A percentile compares a stretch with the other conserved stretches of the same genome.
phyloP scores from a whole-genome alignment of 208 protist species.

The Crithidia sp. region DNA sequence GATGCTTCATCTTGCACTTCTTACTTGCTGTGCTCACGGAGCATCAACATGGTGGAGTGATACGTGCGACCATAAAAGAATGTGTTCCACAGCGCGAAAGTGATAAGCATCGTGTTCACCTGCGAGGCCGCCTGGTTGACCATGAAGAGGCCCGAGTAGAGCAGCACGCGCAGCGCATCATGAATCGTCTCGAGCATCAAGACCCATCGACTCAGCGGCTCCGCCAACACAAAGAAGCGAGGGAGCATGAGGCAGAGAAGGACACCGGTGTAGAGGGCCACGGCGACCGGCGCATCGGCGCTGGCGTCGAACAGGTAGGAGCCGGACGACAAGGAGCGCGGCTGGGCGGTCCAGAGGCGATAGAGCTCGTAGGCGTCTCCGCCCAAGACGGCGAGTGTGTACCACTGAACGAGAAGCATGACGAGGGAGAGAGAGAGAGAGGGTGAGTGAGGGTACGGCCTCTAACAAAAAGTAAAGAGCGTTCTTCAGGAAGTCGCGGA shows the following conservation, averaged over 20 bases:
- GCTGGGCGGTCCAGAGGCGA: constrained; percentile 29
- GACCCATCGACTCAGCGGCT: constrained; percentile 67
- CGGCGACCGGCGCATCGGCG: constrained; percentile 44
- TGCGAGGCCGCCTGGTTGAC: constrained; percentile 43
- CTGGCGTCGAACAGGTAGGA: constrained; percentile 54
- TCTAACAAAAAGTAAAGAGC: too few relatives aligned
- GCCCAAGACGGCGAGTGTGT: constrained; percentile 41
- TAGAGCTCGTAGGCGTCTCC: constrained; percentile 43
- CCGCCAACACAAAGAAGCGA: constrained; percentile 48
- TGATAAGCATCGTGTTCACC: constrained; percentile 65
- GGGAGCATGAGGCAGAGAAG: constrained; percentile 55
- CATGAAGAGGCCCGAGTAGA: constrained; percentile 49
- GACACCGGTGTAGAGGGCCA: constrained; percentile 40
- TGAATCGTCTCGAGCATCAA: constrained; percentile 49
- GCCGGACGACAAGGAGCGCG: constrained; percentile 24
- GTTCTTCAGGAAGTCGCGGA: too few relatives aligned
- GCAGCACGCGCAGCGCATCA: constrained; percentile 47
- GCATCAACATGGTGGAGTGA: constrained; percentile 53
- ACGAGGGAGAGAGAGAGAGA: neutral
- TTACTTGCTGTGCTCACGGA: constrained; percentile 37
- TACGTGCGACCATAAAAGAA: constrained; percentile 59
- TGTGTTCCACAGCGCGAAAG: constrained; percentile 56
- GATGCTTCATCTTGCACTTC: too few relatives aligned
- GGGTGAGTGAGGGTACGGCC: too few relatives aligned
- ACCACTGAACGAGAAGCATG: constrained; percentile 64